Evolutionary conservation across 768 basidiomycete species (phyloP), one percentile per base, ranked within the genome.

Genomic region (Kwoniella bestiolae): DNA sequence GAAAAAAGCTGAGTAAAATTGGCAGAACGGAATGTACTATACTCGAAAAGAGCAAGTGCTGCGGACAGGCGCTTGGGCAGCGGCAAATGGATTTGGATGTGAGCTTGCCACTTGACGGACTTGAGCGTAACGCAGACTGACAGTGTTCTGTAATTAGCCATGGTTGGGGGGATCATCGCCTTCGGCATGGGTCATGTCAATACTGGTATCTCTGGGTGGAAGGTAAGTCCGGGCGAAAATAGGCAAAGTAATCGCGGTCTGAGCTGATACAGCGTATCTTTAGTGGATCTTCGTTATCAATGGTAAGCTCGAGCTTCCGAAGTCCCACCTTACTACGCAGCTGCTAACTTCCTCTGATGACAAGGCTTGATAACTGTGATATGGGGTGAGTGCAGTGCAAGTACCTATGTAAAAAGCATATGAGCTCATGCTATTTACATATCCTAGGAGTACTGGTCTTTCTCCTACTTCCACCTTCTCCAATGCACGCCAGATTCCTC

Each of bases 221-320:
- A 53, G 52, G 52, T 53, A n/a, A 31, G 52, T 53, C 35, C 35
- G 18, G 35, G 35, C 35, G 9, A 44, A 44, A 44, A 9, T 9
- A 44, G 41, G n/a, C 9, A 50, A 8, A 25, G 12, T 8, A 50
- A 50, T 9, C 8, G 49, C 9, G 8, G 49, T 50, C 52, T 53
- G 9, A 53, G n/a, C 52, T 11, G 23, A 11, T n/a, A 29, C 3
- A 28, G 14, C 25, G 21, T 53, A 31, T 53, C 5, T 12, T 18
- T 28, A 53, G 52, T 53, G 52, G 52, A 53, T 53, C 52, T 53
- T 53, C 52, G 52, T 53, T 12, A 53, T 53, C 26, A 53, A 53
- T 29, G 47, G 47, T 50, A 28, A 50, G 47, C 3, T 38, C 18
- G 47, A 21, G 47, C 18, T 38, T 38, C 9, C 35, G 18, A 23